These are phyloP conservation scores for Biscogniauxia sp. DNA, from an alignment of 2,329 filamentous ascomycete species.

Conservation along the genomic window DNA sequence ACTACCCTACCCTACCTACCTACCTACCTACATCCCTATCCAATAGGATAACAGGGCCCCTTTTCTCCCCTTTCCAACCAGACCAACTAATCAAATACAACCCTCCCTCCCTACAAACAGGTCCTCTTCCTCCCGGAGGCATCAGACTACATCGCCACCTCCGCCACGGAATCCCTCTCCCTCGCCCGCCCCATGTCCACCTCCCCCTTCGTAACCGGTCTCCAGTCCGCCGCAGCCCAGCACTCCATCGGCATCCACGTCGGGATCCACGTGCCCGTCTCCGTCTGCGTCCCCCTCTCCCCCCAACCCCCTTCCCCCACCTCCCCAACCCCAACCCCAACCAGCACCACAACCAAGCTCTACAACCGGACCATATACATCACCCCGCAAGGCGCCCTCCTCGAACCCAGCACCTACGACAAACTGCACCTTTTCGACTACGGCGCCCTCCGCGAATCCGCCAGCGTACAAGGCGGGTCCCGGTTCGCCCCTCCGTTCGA, in stretches of 20 bases:
- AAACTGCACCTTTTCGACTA: slow-evolving; percentile 90
- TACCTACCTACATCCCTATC: not conserved
- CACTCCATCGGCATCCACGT: slow-evolving; percentile 74
- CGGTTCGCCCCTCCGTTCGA: slow-evolving; percentile 66
- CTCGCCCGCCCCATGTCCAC: slow-evolving; percentile 65
- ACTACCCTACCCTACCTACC: not conserved
- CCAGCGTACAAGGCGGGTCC: slow-evolving; percentile 65
- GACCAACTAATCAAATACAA: slow-evolving; percentile 8
- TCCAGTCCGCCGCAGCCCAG: slow-evolving; percentile 64
- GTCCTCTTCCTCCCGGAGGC: slow-evolving; percentile 91
- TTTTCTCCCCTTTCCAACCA: slow-evolving; percentile 1
- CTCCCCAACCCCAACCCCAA: not conserved
- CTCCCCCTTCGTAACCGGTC: slow-evolving; percentile 73
- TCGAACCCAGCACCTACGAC: slow-evolving; percentile 60
- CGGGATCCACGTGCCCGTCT: slow-evolving; percentile 77
- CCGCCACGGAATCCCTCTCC: slow-evolving; percentile 63
- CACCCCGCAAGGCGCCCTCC: slow-evolving; percentile 40
- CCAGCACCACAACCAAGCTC: slow-evolving; percentile 34
- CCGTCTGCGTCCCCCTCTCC: slow-evolving; percentile 1
- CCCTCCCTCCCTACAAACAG: slow-evolving; percentile 35
- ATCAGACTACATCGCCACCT: slow-evolving; percentile 78
- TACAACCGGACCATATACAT: slow-evolving; percentile 56
- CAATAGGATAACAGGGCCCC: no score
- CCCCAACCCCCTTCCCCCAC: slow-evolving; percentile 8
- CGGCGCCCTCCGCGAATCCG: slow-evolving; percentile 45